Conservation (phyloP, 306 rosid genomes). For the Rosa rugosa region DNA sequence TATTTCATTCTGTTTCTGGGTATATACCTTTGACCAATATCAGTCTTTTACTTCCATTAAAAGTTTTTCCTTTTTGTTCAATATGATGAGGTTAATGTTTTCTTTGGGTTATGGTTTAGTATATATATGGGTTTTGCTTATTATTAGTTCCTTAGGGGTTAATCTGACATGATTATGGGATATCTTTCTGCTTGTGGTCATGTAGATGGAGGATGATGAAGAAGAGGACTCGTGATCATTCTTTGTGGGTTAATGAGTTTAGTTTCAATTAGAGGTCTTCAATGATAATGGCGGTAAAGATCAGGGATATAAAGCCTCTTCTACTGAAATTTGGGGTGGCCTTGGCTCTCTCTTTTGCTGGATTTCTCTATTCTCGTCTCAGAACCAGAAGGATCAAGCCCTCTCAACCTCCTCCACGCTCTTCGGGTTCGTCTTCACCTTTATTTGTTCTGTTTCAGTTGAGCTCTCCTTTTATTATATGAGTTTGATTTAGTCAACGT, state of each 20-base stretch:
- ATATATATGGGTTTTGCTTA: neutral
- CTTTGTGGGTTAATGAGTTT: constrained; percentile 28
- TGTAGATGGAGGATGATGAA: constrained; percentile 62
- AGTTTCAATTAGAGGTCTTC: constrained; percentile 22
- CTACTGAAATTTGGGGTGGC: constrained; percentile 68
- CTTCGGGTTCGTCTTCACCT: constrained; percentile 46
- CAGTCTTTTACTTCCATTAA: neutral
- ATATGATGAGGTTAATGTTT: neutral
- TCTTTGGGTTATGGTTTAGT: constrained; percentile 1
- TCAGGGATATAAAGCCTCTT: constrained; percentile 50
- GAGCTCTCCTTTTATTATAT: neutral
- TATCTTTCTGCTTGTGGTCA: constrained; percentile 22
- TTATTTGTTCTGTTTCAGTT: neutral
- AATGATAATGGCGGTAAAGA: constrained; percentile 33
- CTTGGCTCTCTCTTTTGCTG: constrained; percentile 75
- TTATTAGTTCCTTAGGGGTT: constrained; percentile 2
- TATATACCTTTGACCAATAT: neutral
- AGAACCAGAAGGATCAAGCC: constrained; percentile 43
- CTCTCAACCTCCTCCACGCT: constrained; percentile 33
- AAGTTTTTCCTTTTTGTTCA: neutral
- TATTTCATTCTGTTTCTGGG: constrained; percentile 12
- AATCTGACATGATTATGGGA: constrained; percentile 12
- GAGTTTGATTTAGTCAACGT: neutral
- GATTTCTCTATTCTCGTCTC: constrained; percentile 55
- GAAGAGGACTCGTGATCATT: constrained; percentile 37